A percentile compares a stretch with the other conserved stretches of the same genome.
phyloP scores from a whole-genome alignment of 1,139 yeast genomes.

The Saccharomycopsis hybrid region DNA sequence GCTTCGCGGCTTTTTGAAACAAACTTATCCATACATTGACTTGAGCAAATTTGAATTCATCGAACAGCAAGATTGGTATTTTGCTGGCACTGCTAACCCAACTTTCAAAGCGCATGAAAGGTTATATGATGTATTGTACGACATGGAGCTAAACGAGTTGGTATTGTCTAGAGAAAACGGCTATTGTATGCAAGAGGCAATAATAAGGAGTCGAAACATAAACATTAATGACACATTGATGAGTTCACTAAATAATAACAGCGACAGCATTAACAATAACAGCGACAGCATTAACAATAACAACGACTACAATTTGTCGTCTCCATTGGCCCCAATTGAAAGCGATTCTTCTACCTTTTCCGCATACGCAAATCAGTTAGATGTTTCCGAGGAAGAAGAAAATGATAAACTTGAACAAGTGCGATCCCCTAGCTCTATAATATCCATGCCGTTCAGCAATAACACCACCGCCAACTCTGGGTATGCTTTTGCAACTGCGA shows the following conservation, averaged over 20 bases:
- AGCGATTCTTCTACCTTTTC: neutral
- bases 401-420: neutral
- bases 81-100: constrained; percentile 66
- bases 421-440: neutral
- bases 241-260: neutral
- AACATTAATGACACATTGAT: neutral
- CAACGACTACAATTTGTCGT: neutral
- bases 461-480: neutral
- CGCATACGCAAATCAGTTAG: neutral
- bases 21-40: constrained; percentile 56
- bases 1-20: constrained; percentile 41
- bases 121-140: constrained; percentile 57
- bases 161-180: constrained; percentile 21
- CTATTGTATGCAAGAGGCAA: neutral
- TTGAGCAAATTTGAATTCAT: constrained; percentile 53
- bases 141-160: constrained; percentile 35
- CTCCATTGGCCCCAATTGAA: neutral
- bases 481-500: too few relatives aligned
- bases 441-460: neutral
- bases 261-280: neutral
- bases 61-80: constrained; percentile 45
- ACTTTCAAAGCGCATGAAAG: constrained; percentile 52
- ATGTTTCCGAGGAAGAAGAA: neutral
- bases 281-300: too few relatives aligned
- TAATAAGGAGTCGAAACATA: neutral